phyloP scores from a whole-genome alignment of 441 rosid species.

The Melastoma candidum region DNA sequence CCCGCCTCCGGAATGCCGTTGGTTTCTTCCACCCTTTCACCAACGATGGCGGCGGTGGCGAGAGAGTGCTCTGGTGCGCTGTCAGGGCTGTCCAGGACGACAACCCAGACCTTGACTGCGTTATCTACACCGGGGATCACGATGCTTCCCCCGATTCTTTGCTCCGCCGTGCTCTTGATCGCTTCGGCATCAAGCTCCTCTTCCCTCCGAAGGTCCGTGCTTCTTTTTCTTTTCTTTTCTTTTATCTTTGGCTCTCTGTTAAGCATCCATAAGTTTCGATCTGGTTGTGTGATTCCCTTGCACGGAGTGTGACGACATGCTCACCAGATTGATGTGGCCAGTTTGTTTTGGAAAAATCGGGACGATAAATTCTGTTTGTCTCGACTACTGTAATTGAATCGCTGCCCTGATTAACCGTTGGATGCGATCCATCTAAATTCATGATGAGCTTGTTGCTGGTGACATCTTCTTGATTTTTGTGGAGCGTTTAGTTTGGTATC shows the following conservation, averaged over 20 bases:
- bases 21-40: constrained; percentile 94
- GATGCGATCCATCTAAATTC: too few species aligned
- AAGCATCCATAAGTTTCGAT: too few species aligned
- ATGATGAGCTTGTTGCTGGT: too few species aligned
- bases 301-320: too few species aligned
- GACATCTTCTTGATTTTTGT: too few species aligned
- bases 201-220: constrained; percentile 51
- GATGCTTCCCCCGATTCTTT: constrained; percentile 60
- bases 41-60: constrained; percentile 97
- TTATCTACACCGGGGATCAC: constrained; percentile 71
- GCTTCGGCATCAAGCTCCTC: constrained; percentile 70
- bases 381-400: too few species aligned
- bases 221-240: background rate
- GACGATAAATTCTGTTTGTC: too few species aligned
- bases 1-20: constrained; percentile 39
- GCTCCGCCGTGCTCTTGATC: constrained; percentile 60
- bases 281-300: too few species aligned
- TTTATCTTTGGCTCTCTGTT: background rate
- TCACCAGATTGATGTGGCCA: too few species aligned
- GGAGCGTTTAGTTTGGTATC: too few species aligned
- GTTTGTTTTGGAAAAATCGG: too few species aligned
- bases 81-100: constrained; percentile 88
- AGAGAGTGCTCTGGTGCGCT: constrained; percentile 95
- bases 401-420: too few species aligned
- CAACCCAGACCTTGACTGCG: constrained; percentile 48